These are phyloP conservation scores for Pseudozyma thailandica DNA, from an alignment of 1,284 basidiomycete genomes.

Conservation along the genomic window DNA sequence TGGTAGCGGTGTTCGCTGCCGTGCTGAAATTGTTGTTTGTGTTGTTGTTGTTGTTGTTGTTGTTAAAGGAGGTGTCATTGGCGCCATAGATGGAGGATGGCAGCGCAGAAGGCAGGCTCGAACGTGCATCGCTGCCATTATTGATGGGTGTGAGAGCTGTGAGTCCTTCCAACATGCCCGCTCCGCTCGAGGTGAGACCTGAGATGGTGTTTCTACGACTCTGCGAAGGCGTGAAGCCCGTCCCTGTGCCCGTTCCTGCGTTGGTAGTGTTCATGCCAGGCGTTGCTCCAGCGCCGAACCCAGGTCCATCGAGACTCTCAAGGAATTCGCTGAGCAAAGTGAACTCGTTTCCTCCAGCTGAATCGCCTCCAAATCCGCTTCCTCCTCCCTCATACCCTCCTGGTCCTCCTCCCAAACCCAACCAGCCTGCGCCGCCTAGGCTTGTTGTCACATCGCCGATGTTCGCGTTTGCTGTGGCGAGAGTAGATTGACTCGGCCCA, in stretches of 20 bases:
- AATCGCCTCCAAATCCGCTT: slow-evolving; percentile 56
- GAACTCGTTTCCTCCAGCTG: slow-evolving; percentile 61
- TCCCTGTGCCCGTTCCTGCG: slow-evolving; percentile 11
- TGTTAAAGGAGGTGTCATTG: slow-evolving; percentile 1
- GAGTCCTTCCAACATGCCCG: slow-evolving; percentile 17
- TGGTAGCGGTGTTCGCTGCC: background rate
- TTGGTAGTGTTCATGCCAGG: slow-evolving; percentile 23
- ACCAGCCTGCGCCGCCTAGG: slow-evolving; percentile 61
- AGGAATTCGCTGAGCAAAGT: slow-evolving; percentile 63
- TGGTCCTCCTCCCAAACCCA: slow-evolving; percentile 59
- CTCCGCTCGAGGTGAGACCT: slow-evolving; percentile 3
- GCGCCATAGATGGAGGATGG: too few relatives aligned
- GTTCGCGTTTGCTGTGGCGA: background rate
- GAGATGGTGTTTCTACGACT: slow-evolving; percentile 37
- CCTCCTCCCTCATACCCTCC: slow-evolving; percentile 45
- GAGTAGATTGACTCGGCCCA: background rate
- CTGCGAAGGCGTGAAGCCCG: slow-evolving; percentile 29
- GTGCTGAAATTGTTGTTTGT: background rate
- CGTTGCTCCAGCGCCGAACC: slow-evolving; percentile 31
- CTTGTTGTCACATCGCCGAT: slow-evolving; percentile 20
- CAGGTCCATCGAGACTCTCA: slow-evolving; percentile 60
- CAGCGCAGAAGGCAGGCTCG: too few relatives aligned
- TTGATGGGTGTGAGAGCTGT: slow-evolving; percentile 33
- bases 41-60: background rate
- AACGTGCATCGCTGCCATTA: background rate